Conservation (phyloP, 2,329 filamentous ascomycete species). For the Penicillium paneum region DNA sequence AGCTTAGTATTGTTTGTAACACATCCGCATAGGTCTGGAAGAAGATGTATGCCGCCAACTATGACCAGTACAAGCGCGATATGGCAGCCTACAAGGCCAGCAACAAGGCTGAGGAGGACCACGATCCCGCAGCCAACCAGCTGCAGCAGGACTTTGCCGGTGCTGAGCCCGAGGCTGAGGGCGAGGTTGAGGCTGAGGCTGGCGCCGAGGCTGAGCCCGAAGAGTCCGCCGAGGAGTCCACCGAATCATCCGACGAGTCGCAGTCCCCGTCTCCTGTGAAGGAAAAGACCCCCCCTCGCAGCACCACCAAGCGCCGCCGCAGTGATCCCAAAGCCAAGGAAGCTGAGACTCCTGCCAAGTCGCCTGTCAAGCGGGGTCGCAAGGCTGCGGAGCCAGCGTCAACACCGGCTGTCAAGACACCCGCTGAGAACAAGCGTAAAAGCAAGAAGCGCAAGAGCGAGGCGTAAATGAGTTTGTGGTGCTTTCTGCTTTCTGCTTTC, state of each 20-base stretch:
- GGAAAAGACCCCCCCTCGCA: constrained; percentile 44
- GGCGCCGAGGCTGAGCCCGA: constrained; percentile 9
- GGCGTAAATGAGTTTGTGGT: constrained; percentile 14
- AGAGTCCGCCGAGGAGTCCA: constrained; percentile 21
- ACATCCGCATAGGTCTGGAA: constrained; percentile 49
- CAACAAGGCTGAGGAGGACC: constrained; percentile 44
- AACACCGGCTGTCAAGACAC: constrained; percentile 25
- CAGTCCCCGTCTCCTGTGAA: constrained; percentile 38
- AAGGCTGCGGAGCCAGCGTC: constrained; percentile 19
- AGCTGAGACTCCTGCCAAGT: constrained; percentile 32
- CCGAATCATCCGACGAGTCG: constrained; percentile 33
- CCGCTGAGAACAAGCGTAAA: constrained; percentile 35
- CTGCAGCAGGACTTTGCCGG: constrained; percentile 43
- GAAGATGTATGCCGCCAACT: constrained; percentile 56
- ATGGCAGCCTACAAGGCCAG: constrained; percentile 56
- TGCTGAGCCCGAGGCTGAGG: constrained; percentile 30
- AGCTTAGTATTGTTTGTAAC: constrained; percentile 1
- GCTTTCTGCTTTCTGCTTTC: constrained; percentile 21
- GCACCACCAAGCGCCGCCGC: constrained; percentile 44
- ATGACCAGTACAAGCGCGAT: constrained; percentile 56
- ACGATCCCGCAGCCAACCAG: constrained; percentile 40
- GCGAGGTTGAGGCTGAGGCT: constrained; percentile 20
- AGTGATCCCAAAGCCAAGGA: constrained; percentile 34
- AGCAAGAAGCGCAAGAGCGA: constrained; percentile 52
- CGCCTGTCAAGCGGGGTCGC: constrained; percentile 23